These are phyloP conservation scores for Halteria grandinella DNA, from an alignment of 73 alveolate species.

Conservation along the genomic window DNA sequence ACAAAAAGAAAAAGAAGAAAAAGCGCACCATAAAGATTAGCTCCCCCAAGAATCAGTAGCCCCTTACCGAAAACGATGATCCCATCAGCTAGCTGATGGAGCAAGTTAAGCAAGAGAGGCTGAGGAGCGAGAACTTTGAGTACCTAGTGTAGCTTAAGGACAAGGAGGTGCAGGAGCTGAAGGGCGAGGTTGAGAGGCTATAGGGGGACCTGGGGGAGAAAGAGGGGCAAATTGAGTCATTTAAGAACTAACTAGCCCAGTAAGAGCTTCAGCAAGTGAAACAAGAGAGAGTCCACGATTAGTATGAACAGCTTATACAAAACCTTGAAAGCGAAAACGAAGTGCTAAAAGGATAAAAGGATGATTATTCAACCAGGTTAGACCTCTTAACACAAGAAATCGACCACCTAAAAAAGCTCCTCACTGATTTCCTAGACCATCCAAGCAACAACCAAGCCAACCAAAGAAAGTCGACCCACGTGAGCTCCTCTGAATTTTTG, in stretches of 20 bases:
- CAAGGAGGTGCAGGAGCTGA: neutral
- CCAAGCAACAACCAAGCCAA: too few relatives aligned
- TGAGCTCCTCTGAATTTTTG: too few relatives aligned
- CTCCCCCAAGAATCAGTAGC: conserved; percentile 8
- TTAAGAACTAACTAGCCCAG: neutral
- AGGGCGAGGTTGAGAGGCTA: neutral
- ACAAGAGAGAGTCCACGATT: neutral
- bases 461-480: too few relatives aligned
- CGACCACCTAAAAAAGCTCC: neutral
- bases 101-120: conserved; percentile 8
- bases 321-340: conserved; percentile 2
- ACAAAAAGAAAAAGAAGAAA: neutral
- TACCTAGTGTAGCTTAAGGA: conserved; percentile 27
- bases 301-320: conserved; percentile 1
- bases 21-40: neutral
- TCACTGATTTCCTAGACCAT: conserved; percentile 14
- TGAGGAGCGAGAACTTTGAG: conserved; percentile 11
- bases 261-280: neutral
- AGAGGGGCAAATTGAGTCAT: neutral
- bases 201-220: conserved; percentile 15
- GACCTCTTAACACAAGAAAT: conserved; percentile 10
- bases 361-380: neutral
- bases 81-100: neutral
- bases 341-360: neutral
- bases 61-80: neutral